A percentile compares a stretch with the other conserved stretches of the same genome.
phyloP scores from a whole-genome alignment of 78 protist species.

The Isochrysis galbana region DNA sequence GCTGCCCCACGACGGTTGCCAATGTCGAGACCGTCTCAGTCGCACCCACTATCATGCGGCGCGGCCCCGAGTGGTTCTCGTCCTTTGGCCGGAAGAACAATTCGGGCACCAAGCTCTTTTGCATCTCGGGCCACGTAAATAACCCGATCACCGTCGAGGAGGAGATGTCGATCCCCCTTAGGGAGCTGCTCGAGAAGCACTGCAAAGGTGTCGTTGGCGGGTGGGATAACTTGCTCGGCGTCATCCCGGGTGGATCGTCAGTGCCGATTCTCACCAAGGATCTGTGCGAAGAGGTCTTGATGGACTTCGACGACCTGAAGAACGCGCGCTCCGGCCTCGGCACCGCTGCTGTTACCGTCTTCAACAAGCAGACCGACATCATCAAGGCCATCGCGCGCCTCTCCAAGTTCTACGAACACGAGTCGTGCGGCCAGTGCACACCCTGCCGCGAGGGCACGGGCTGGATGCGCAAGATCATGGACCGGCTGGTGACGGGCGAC shows the following conservation, averaged over 20 bases:
- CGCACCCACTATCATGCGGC: too few species aligned
- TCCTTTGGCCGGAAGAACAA: too few species aligned
- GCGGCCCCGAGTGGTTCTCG: too few species aligned
- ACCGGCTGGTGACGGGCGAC: conserved; percentile 87
- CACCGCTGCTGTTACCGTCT: conserved; percentile 97
- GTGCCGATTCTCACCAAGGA: conserved; percentile 89
- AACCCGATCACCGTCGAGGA: too few species aligned
- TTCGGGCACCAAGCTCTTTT: too few species aligned
- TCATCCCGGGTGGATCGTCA: conserved; percentile 94
- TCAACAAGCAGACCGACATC: conserved; percentile 89
- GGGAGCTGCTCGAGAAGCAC: too few species aligned
- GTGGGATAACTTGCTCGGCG: conserved; percentile 91
- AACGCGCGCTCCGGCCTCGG: conserved; percentile 90
- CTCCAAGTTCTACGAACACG: conserved; percentile 89
- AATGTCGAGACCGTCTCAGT: too few species aligned
- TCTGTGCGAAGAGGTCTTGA: conserved; percentile 87
- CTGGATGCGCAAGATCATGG: conserved; percentile 84
- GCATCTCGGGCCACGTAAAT: too few species aligned
- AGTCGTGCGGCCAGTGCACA: conserved; percentile 98
- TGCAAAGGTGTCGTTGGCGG: conserved; percentile 94
- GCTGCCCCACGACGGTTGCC: too few species aligned
- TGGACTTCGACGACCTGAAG: conserved; percentile 92
- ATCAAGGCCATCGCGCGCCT: conserved; percentile 86
- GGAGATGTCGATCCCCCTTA: too few species aligned
- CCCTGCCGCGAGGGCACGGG: conserved; percentile 97